These are phyloP conservation scores for Bromus sterilis DNA, from an alignment of 176 grass and related monocot genomes.

Conservation along the genomic window DNA sequence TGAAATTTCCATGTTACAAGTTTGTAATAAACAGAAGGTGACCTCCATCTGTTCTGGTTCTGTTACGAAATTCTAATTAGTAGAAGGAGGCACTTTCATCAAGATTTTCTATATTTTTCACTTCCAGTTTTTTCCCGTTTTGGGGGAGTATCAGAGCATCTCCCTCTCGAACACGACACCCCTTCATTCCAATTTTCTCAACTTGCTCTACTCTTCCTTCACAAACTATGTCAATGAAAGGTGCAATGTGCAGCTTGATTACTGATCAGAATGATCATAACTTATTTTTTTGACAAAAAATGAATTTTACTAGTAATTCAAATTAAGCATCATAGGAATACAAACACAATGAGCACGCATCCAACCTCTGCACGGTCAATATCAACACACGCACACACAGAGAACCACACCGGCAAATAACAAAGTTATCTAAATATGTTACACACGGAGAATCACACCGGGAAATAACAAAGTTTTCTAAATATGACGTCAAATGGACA, in stretches of 20 bases:
- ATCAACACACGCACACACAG: no score
- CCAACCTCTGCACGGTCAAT: no score
- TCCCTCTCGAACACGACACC: no score
- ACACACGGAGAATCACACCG: no score
- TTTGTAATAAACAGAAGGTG: background rate
- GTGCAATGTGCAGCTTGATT: background rate
- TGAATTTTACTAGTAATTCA: no score
- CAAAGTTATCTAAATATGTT: no score
- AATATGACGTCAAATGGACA: no score
- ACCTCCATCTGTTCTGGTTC: background rate
- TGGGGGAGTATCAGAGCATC: background rate
- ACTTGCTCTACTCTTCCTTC: background rate
- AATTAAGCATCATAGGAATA: no score
- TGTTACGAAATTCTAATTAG: background rate
- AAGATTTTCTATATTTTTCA: background rate
- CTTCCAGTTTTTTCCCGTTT: background rate
- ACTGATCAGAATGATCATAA: background rate
- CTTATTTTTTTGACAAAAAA: no score
- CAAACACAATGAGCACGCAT: no score
- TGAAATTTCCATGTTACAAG: background rate
- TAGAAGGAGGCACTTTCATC: background rate
- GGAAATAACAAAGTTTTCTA: no score
- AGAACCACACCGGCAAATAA: no score
- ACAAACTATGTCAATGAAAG: background rate
- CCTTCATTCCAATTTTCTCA: background rate